Conservation (phyloP, 176 grass and related monocot species). For the Calamus simplicifolius region DNA sequence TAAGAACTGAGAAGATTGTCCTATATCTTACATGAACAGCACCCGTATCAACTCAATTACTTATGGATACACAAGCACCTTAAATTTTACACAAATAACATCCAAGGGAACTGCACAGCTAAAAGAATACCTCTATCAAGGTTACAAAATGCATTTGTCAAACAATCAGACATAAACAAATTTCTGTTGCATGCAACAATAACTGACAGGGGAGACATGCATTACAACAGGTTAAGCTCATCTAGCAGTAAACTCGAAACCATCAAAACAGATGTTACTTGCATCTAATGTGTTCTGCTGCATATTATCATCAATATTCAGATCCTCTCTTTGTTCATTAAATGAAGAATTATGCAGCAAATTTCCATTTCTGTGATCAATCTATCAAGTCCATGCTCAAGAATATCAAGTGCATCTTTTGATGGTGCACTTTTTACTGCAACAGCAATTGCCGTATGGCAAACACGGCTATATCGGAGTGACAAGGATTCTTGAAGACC, state of each 20-base stretch:
- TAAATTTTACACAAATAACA: too few relatives aligned
- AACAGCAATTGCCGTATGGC: conserved; percentile 26
- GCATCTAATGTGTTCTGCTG: conserved; percentile 20
- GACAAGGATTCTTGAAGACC: conserved; percentile 7
- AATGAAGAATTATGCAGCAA: conserved; percentile 17
- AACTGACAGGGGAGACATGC: too few relatives aligned
- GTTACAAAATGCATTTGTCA: too few relatives aligned
- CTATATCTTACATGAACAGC: too few relatives aligned
- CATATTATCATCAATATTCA: conserved; percentile 20
- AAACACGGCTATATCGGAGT: conserved; percentile 16
- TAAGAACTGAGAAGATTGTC: too few relatives aligned
- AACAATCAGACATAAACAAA: too few relatives aligned
- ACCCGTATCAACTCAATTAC: too few relatives aligned
- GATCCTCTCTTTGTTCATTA: conserved; percentile 14
- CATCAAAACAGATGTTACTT: conserved; percentile 29
- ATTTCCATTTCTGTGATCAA: conserved; percentile 38
- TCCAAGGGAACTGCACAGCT: too few relatives aligned
- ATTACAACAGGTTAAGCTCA: conserved; percentile 1
- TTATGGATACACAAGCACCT: too few relatives aligned
- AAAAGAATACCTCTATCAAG: too few relatives aligned
- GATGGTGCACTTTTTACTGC: conserved; percentile 25
- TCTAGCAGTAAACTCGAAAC: conserved; percentile 31
- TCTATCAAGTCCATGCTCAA: conserved; percentile 31
- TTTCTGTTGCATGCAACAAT: too few relatives aligned
- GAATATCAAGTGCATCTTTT: conserved; percentile 30